Conservation (phyloP, 257 asterid genomes). For the Solanum corneliomulleri region DNA sequence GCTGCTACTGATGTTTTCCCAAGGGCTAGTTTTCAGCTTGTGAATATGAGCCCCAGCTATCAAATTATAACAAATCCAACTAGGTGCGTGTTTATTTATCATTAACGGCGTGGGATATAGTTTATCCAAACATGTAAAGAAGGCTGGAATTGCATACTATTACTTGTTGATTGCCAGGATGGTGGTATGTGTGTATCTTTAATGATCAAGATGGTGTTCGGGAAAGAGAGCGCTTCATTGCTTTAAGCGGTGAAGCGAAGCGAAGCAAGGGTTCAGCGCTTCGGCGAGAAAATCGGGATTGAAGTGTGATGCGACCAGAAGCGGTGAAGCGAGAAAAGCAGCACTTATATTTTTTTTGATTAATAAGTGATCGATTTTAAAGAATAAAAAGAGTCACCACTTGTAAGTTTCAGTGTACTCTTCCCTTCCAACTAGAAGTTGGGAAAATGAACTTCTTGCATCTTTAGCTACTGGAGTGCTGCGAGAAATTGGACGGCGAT, state of each 20-base stretch:
- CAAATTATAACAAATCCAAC: background rate
- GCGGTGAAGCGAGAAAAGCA: background rate
- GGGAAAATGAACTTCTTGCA: constrained; percentile 35
- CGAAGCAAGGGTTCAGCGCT: background rate
- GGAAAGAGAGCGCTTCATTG: background rate
- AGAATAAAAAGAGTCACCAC: background rate
- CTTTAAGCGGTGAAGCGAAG: background rate
- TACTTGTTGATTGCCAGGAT: background rate
- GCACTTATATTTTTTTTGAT: background rate
- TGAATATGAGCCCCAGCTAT: background rate
- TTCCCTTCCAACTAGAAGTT: constrained; percentile 30
- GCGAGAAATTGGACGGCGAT: constrained; percentile 83
- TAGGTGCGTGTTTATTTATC: background rate
- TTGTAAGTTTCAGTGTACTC: background rate
- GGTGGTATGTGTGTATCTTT: background rate
- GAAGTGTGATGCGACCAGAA: too few relatives aligned
- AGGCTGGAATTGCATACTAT: background rate
- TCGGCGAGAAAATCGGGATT: background rate
- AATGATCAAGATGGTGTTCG: background rate
- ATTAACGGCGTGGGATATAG: background rate
- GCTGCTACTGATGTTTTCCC: background rate
- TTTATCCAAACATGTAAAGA: background rate
- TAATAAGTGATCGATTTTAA: background rate
- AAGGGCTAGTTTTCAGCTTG: background rate
- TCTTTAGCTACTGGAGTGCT: constrained; percentile 56